A percentile compares a stretch with the other conserved stretches of the same genome.
Evolutionary conservation across 2,329 filamentous ascomycete genomes (phyloP).

Genomic region (Claviceps spartinae): DNA sequence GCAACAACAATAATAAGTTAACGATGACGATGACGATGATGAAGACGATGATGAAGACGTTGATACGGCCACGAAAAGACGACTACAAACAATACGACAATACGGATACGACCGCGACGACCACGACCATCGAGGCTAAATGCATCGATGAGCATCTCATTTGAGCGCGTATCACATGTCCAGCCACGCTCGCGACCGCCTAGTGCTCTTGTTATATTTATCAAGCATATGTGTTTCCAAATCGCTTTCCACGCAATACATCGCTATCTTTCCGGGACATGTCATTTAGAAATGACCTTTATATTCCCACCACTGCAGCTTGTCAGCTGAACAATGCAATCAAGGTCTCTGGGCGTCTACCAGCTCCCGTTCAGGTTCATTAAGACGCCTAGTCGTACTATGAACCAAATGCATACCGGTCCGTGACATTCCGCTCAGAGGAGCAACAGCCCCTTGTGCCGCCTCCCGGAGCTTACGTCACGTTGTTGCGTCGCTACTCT

Average conservation of each 20-base stretch:
- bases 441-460: not conserved
- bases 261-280: not conserved
- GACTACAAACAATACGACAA: no score
- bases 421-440: not conserved
- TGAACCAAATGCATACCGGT: not conserved
- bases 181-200: not conserved
- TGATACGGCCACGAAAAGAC: no score
- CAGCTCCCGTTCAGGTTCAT: not conserved
- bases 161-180: no score
- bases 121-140: no score
- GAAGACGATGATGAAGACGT: no score
- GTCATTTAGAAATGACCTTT: slow-evolving; percentile 1
- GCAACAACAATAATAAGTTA: not conserved
- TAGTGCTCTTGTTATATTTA: not conserved
- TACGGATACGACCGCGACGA: no score
- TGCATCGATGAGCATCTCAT: no score
- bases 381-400: not conserved
- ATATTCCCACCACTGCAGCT: not conserved
- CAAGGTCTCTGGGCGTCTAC: not conserved
- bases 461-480: not conserved
- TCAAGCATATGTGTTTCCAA: slow-evolving; percentile 2
- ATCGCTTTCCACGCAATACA: slow-evolving; percentile 1
- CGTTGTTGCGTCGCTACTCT: not conserved
- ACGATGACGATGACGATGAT: no score
- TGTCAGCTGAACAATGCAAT: not conserved